Percentiles rank a stretch among this genome's conserved stretches.
These are phyloP conservation scores for Komagataella mondaviorum DNA, from an alignment of 805 yeast genomes.

Conservation along the genomic window DNA sequence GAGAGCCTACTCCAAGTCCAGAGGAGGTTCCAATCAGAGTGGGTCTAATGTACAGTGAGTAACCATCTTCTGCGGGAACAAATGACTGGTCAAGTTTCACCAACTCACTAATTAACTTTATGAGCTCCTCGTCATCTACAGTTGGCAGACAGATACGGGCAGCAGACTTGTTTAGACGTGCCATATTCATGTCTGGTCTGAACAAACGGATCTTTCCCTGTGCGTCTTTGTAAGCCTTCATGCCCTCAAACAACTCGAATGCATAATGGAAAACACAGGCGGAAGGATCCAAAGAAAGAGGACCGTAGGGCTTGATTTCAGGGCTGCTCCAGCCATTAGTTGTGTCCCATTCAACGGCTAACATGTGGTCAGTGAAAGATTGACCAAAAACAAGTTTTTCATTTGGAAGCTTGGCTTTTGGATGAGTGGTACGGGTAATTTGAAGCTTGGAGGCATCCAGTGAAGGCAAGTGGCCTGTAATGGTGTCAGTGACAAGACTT, in stretches of 20 bases:
- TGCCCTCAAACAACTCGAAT: constrained; percentile 90
- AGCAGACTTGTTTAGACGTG: constrained; percentile 80
- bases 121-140: constrained; percentile 67
- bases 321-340: constrained; percentile 83
- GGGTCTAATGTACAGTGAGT: constrained; percentile 87
- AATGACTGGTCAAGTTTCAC: constrained; percentile 62
- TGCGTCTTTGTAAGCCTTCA: constrained; percentile 72
- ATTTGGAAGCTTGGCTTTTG: constrained; percentile 43
- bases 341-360: constrained; percentile 72
- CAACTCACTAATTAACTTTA: constrained; percentile 63
- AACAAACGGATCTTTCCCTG: constrained; percentile 66
- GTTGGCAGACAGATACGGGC: constrained; percentile 81
- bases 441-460: constrained; percentile 42
- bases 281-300: constrained; percentile 71
- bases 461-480: constrained; percentile 13
- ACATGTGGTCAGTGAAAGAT: constrained; percentile 80
- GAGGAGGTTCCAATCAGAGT: constrained; percentile 89
- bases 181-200: constrained; percentile 89
- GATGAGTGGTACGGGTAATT: constrained; percentile 30
- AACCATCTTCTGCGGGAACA: constrained; percentile 80
- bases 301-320: constrained; percentile 73
- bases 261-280: constrained; percentile 89
- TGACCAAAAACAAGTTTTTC: constrained; percentile 59
- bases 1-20: constrained; percentile 77
- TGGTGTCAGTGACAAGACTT: background rate